Evolutionary conservation across 169 alveolate genomes (phyloP).

Genomic region (Plasmodium inui): DNA sequence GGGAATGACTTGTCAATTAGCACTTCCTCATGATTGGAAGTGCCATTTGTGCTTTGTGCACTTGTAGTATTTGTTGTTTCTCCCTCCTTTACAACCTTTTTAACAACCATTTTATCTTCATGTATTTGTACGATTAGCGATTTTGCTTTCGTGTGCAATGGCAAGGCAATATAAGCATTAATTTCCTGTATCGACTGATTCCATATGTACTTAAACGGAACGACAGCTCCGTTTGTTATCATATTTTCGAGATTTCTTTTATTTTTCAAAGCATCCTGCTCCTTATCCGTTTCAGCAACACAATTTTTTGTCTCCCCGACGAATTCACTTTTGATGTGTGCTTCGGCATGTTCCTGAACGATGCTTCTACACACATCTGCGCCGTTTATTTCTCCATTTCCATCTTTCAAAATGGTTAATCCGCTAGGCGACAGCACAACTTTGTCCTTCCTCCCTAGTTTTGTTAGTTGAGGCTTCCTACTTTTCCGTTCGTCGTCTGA

Average conservation of each 20-base stretch:
- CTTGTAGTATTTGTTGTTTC: background rate
- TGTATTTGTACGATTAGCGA: conserved; percentile 32
- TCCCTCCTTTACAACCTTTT: background rate
- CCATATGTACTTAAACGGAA: conserved; percentile 67
- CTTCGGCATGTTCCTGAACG: background rate
- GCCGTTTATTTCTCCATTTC: background rate
- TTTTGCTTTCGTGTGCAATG: conserved; percentile 61
- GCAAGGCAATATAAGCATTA: conserved; percentile 31
- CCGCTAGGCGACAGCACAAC: conserved; percentile 59
- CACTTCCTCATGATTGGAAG: background rate
- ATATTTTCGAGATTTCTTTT: conserved; percentile 17
- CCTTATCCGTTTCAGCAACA: background rate
- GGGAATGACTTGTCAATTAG: conserved; percentile 41
- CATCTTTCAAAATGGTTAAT: conserved; percentile 41
- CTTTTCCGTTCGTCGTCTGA: conserved; percentile 68
- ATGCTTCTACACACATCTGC: background rate
- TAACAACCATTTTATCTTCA: conserved; percentile 63
- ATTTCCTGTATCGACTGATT: conserved; percentile 53
- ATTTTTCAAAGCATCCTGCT: conserved; percentile 1
- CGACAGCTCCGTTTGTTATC: conserved; percentile 62
- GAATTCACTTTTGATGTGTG: background rate
- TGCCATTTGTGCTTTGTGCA: background rate
- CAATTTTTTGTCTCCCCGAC: background rate
- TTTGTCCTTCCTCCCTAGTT: conserved; percentile 41
- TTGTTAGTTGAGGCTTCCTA: conserved; percentile 47